These are phyloP conservation scores for Ajuga reptans DNA, from an alignment of 305 asterid species.

Conservation along the genomic window DNA sequence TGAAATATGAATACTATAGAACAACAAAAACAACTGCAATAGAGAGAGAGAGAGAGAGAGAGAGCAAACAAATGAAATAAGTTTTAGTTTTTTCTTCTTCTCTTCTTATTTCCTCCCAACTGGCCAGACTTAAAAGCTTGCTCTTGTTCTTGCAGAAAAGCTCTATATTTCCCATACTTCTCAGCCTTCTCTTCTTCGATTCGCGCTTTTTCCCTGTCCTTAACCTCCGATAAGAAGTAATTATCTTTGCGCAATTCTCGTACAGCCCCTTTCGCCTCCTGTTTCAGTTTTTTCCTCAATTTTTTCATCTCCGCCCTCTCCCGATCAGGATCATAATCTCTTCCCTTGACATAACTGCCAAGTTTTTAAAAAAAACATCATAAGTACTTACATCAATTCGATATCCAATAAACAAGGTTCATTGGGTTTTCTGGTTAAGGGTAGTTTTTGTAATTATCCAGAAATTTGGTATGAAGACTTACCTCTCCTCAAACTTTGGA, in stretches of 20 bases:
- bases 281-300: conserved; percentile 47
- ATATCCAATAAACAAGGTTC: no score
- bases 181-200: conserved; percentile 61
- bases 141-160: conserved; percentile 95
- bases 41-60: neutral
- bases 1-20: neutral
- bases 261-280: conserved; percentile 65
- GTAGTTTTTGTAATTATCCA: no score
- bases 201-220: conserved; percentile 48
- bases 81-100: conserved; percentile 53
- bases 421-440: no score
- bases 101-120: conserved; percentile 66
- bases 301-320: conserved; percentile 72
- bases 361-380: neutral
- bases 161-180: conserved; percentile 52
- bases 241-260: conserved; percentile 86
- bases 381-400: neutral
- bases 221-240: conserved; percentile 56
- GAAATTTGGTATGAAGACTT: conserved; percentile 9
- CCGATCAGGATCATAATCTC: conserved; percentile 94
- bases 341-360: conserved; percentile 81
- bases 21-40: neutral
- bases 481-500: conserved; percentile 88
- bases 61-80: conserved; percentile 5
- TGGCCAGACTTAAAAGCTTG: conserved; percentile 89